Conservation (phyloP, 305 asterid genomes). For the Fraxinus floribunda region DNA sequence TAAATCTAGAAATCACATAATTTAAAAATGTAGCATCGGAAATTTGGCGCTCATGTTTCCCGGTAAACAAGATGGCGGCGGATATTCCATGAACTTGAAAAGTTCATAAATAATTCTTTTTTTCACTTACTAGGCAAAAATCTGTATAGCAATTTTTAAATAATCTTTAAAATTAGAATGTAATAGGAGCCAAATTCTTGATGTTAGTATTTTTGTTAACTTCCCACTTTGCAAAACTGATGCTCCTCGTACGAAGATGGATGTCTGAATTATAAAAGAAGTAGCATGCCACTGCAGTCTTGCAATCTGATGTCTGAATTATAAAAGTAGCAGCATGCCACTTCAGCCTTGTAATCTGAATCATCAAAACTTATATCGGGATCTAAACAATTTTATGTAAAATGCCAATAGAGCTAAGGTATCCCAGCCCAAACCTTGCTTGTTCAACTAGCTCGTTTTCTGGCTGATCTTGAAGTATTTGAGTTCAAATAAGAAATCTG, state of each 20-base stretch:
- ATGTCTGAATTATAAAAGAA: not conserved
- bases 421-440: not conserved
- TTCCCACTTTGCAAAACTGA: not conserved
- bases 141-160: not conserved
- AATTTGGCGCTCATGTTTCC: not conserved
- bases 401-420: not conserved
- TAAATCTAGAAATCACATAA: not conserved
- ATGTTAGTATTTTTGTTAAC: not conserved
- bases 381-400: not conserved
- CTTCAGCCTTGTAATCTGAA: not conserved
- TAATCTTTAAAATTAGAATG: not conserved
- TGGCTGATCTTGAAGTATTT: not conserved
- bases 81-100: not conserved
- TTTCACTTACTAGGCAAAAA: not conserved
- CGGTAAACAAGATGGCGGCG: not conserved
- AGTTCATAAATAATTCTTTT: not conserved
- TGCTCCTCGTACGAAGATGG: not conserved
- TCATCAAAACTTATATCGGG: not conserved
- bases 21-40: not conserved
- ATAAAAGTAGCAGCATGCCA: not conserved
- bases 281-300: not conserved
- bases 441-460: not conserved
- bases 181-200: not conserved
- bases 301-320: not conserved
- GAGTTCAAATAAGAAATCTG: not conserved